Base-by-base conservation (phyloP, 2,329 filamentous ascomycete species). In the Xenoacremonium recifei region DNA sequence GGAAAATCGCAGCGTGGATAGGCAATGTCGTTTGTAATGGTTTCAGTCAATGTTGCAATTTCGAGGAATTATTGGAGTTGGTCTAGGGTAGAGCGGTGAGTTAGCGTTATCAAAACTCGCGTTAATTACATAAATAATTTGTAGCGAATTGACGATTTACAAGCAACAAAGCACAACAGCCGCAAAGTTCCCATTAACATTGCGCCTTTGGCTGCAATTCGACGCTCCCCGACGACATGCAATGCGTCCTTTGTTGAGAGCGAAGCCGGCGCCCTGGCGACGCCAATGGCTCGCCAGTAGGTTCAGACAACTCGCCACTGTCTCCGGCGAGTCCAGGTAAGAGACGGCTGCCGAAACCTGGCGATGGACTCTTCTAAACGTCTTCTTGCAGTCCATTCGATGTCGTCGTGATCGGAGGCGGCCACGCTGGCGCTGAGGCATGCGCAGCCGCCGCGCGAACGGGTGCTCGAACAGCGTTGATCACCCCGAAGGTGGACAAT, bases 381-480 rank as follows among this genome's bases (percentile, higher is more conserved):
- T 10, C 29, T 27, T 27, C 29, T 12, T 13, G 21, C 47, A 88
- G 85, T 44, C 76, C 80, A 1, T 95, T 87, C 62, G 92, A 99
- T 77, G 93, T 99, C 37, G 77, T 99, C 25, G 91, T 99, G 3
- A 90, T 99, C 49, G 93, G 93, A 40, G 93, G 93, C 47, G 93
- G 93, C 20, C 93, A 99, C 73, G 93, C 93, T 42, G 93, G 93
- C 36, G 87, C 90, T 39, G 93, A 99, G 73, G 93, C 93, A 45
- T 92, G 87, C 51, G 85, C 93, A 10, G 93, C 92, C 3, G 89
- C 93, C 12, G 93, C 93, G 33, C 82, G 93, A 58, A 80, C 87
- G 13, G 93, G 93, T 39, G 93, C 92, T 37, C 83, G 84, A 57
- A 97, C 93, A 31, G 92, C 87, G 2, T 79, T 99, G 52, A 76